A percentile compares a stretch with the other conserved stretches of the same genome.
Evolutionary conservation across 1,284 basidiomycete species (phyloP).

Genomic region (Cutaneotrichosporon cyanovorans): DNA sequence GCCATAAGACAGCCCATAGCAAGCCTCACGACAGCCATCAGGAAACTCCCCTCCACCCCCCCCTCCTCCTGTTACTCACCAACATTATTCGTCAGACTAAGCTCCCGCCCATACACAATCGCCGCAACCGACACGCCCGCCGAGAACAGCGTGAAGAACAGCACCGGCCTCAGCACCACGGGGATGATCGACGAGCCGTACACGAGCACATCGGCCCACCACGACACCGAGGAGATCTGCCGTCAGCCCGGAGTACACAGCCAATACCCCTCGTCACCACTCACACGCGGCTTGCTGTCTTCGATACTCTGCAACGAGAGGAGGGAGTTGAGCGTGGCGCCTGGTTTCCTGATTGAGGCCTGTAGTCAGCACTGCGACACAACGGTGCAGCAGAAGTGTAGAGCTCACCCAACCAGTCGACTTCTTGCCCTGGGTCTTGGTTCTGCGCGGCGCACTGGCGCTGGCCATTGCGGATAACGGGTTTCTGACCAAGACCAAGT

Average conservation of each 20-base stretch:
- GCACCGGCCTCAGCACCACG: slow-evolving; percentile 53
- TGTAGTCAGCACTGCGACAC: neutral
- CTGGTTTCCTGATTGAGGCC: slow-evolving; percentile 3
- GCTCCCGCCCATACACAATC: slow-evolving; percentile 32
- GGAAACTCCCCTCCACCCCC: neutral
- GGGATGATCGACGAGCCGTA: slow-evolving; percentile 56
- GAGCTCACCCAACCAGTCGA: neutral
- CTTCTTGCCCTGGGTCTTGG: neutral
- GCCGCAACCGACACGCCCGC: slow-evolving; percentile 37
- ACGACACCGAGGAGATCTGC: slow-evolving; percentile 60
- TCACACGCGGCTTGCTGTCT: slow-evolving; percentile 38
- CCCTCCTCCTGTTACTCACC: slow-evolving; percentile 26
- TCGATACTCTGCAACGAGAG: slow-evolving; percentile 37
- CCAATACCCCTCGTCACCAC: neutral
- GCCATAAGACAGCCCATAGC: neutral
- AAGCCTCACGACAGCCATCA: neutral
- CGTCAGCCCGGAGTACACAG: neutral
- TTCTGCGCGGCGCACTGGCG: neutral
- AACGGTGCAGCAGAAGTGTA: neutral
- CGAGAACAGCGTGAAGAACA: slow-evolving; percentile 72
- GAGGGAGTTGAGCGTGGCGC: slow-evolving; percentile 33
- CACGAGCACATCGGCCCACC: slow-evolving; percentile 77
- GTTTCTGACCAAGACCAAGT: no score
- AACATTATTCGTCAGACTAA: slow-evolving; percentile 42
- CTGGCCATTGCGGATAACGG: no score